phyloP scores from a whole-genome alignment of 176 grass and related monocot genomes.

The Panicum miliaceum region DNA sequence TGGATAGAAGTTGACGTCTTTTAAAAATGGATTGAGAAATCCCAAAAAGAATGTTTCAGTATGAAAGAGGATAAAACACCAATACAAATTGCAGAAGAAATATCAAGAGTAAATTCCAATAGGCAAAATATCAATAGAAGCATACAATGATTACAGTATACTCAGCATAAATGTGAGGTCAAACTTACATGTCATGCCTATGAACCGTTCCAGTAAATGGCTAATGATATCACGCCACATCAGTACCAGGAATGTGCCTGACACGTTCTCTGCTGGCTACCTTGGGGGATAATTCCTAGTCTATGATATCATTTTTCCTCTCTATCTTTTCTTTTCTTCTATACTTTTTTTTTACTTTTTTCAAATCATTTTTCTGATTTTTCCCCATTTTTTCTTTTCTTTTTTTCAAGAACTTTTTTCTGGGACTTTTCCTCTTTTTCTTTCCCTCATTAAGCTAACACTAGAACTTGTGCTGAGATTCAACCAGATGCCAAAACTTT shows the following conservation, averaged over 20 bases:
- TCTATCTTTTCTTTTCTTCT: neutral
- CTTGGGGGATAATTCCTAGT: slow-evolving; percentile 40
- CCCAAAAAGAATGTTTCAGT: neutral
- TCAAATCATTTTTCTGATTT: slow-evolving; percentile 23
- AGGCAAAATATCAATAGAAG: slow-evolving; percentile 22
- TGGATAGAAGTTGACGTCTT: neutral
- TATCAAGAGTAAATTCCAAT: neutral
- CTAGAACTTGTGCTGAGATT: slow-evolving; percentile 51
- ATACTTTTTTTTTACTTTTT: slow-evolving; percentile 29
- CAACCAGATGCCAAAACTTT: slow-evolving; percentile 51
- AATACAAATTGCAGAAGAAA: neutral
- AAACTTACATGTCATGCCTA: slow-evolving; percentile 62
- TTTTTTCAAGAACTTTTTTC: slow-evolving; percentile 15
- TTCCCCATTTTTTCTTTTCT: neutral
- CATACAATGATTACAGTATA: slow-evolving; percentile 10
- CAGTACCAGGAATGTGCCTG: slow-evolving; percentile 45
- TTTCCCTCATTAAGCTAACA: slow-evolving; percentile 45
- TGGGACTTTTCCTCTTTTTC: slow-evolving; percentile 6
- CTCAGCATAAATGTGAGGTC: slow-evolving; percentile 37
- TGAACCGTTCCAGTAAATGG: slow-evolving; percentile 51
- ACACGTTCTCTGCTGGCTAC: slow-evolving; percentile 38
- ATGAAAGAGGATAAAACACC: neutral
- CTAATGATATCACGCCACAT: slow-evolving; percentile 46
- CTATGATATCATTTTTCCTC: slow-evolving; percentile 3
- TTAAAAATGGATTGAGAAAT: neutral